Base-by-base conservation (phyloP, 805 yeast species). In the Starmerella stigmatis region DNA sequence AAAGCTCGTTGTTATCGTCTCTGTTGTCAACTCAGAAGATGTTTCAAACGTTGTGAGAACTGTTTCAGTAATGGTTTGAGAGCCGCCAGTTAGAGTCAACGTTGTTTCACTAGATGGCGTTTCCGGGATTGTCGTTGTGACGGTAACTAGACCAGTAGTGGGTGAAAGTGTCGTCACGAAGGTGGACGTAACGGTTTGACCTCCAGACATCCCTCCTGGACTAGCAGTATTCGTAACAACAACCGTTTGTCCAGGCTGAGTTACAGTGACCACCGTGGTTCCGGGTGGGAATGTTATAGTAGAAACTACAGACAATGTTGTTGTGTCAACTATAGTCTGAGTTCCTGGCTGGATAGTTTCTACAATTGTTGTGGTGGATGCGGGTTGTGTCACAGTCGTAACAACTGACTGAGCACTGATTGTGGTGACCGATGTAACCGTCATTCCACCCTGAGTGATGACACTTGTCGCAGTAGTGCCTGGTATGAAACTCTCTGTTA, bases 11-110 rank as follows among this genome's bases (percentile, higher is more conserved):
- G 20, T 33, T 4, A 48, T 17, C 2, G 49, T 42, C 5, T 43
- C 22, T 4, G 43, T n/a, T 3, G 43, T 25, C 23, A 25, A 15
- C 25, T 23, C 32, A 22, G 39, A 16, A 2, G 41, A 32, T 3
- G 47, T 34, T 12, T 33, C 41, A n/a, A 26, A 19, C 13, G 42
- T 40, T 3, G 44, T 45, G 5, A 38, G 5, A 2, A 34, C 22
- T 4, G 50, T 45, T n/a, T 28, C 48, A 21, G 52, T 49, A 11
- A 49, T 10, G 3, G 52, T 49, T 20, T 49, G 52, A 3, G 12
- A n/a, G 8, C 47, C 49, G 4, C 43, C 31, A 5, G 44, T 16
- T 5, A 46, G 29, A 2, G 37, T 35, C 12, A 40, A 21, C 2
- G 46, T 43, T 4, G 46, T 40, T 25, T 22, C 47, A 3, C 27